Evolutionary conservation across 805 yeast species (phyloP).

Genomic region (Candida krabiensis): DNA sequence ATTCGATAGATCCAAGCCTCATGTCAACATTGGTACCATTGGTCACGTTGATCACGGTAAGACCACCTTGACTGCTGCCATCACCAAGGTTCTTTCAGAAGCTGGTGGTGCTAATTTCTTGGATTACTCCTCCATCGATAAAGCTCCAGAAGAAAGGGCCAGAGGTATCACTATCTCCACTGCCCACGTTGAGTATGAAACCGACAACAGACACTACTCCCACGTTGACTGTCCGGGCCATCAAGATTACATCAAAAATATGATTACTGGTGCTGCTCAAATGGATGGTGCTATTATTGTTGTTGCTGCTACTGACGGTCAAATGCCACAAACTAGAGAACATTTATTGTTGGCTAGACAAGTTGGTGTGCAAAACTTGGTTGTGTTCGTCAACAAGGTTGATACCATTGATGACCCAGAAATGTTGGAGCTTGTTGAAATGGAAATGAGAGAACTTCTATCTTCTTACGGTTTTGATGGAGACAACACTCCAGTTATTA

Average conservation of each 20-base stretch:
- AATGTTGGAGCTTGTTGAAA: slow-evolving; percentile 98
- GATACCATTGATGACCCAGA: slow-evolving; percentile 98
- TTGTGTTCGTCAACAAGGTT: slow-evolving; percentile 97
- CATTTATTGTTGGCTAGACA: slow-evolving; percentile 98
- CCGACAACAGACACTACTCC: slow-evolving; percentile 92
- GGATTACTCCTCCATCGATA: slow-evolving; percentile 91
- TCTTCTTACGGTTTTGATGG: slow-evolving; percentile 94
- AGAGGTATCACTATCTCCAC: slow-evolving; percentile 99
- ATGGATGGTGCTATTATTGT: slow-evolving; percentile 99
- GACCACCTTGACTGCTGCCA: slow-evolving; percentile 97
- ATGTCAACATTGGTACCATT: slow-evolving; percentile 94
- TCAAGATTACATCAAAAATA: slow-evolving; percentile 97
- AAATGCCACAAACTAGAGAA: slow-evolving; percentile 99
- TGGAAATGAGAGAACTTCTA: slow-evolving; percentile 99
- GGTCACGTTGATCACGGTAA: slow-evolving; percentile 99
- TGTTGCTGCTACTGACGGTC: slow-evolving; percentile 98
- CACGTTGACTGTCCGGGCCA: slow-evolving; percentile 99
- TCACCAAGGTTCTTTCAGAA: slow-evolving; percentile 88
- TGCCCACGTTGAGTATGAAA: slow-evolving; percentile 97
- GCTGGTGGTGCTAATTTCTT: slow-evolving; percentile 91
- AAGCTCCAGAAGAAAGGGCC: slow-evolving; percentile 98
- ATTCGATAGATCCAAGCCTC: slow-evolving; percentile 95
- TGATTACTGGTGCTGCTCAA: slow-evolving; percentile 99
- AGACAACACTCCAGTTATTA: slow-evolving; percentile 94
- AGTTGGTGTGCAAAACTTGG: slow-evolving; percentile 97